These are phyloP conservation scores for Backusella psychrophila DNA, from an alignment of 192 early-diverging fungal species.

Conservation along the genomic window DNA sequence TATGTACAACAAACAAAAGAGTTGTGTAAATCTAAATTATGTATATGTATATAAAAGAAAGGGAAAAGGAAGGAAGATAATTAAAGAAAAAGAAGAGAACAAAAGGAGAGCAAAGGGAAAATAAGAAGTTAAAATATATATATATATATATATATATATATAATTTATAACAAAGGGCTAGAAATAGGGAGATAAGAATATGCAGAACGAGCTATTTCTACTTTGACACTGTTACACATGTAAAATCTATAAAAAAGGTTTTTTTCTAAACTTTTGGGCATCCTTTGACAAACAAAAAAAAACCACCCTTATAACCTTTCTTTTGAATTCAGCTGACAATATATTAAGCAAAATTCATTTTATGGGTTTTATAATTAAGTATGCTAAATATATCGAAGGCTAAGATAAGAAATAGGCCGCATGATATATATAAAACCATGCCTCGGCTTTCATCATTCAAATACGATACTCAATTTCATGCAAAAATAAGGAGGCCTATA, in stretches of 20 bases:
- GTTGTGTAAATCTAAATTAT: not conserved
- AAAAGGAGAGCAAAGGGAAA: slow-evolving; percentile 1
- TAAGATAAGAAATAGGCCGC: slow-evolving; percentile 4
- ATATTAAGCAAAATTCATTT: not conserved
- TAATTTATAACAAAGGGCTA: not conserved
- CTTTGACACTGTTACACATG: slow-evolving; percentile 1
- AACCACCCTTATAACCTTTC: not conserved
- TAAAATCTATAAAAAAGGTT: slow-evolving; percentile 1
- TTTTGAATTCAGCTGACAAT: slow-evolving; percentile 4
- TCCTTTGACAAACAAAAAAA: not conserved
- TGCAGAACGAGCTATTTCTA: slow-evolving; percentile 8
- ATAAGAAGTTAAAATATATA: not conserved
- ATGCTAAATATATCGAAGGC: not conserved
- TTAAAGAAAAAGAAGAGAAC: slow-evolving; percentile 1
- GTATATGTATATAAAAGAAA: slow-evolving; percentile 3
- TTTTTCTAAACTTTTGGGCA: not conserved
- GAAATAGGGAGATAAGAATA: slow-evolving; percentile 11
- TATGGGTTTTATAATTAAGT: slow-evolving; percentile 4
- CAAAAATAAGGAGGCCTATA: not conserved
- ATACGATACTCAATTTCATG: not conserved
- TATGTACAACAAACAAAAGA: not conserved
- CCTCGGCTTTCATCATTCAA: not conserved
- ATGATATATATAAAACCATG: not conserved
- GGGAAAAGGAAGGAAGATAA: not conserved
- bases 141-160: not conserved